These are phyloP conservation scores for Epicoccum sorghinum DNA, from an alignment of 2,329 filamentous ascomycete genomes.

Conservation along the genomic window DNA sequence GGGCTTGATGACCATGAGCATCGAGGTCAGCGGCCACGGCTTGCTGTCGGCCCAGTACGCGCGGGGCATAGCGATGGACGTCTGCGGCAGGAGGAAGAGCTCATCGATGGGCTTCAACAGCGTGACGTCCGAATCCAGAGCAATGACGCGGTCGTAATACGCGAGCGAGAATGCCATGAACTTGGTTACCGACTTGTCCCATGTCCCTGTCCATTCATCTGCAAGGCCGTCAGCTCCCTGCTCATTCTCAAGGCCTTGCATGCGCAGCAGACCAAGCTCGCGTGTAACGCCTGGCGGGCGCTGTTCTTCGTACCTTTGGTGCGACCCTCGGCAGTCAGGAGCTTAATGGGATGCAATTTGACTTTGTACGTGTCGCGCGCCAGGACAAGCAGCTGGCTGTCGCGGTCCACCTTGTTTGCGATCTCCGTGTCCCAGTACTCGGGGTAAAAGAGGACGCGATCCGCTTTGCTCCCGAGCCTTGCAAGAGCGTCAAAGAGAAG, in stretches of 20 bases:
- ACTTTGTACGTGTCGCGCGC: constrained; percentile 59
- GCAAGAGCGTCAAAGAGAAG: constrained; percentile 54
- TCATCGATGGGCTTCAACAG: constrained; percentile 71
- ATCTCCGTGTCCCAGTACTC: constrained; percentile 46
- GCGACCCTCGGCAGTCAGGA: constrained; percentile 46
- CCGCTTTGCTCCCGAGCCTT: constrained; percentile 51
- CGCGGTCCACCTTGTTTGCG: constrained; percentile 37
- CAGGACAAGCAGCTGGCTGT: constrained; percentile 55
- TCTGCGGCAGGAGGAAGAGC: constrained; percentile 69
- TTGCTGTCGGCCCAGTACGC: constrained; percentile 71
- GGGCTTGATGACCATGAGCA: constrained; percentile 68
- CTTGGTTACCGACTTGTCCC: constrained; percentile 71
- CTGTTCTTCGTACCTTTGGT: constrained; percentile 33
- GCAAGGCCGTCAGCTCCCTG: constrained; percentile 25
- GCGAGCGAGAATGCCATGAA: constrained; percentile 72
- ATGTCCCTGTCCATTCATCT: constrained; percentile 54
- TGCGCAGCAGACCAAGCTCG: constrained; percentile 1
- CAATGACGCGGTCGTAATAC: constrained; percentile 64
- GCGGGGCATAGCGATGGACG: constrained; percentile 69
- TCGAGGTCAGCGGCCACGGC: constrained; percentile 62
- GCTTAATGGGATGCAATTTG: constrained; percentile 55
- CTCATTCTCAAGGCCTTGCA: constrained; percentile 4
- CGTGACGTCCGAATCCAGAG: constrained; percentile 68
- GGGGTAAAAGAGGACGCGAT: constrained; percentile 55
- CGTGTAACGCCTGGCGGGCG: background rate